Conservation (phyloP, 805 yeast genomes). For the Starmerella bacillaris region DNA sequence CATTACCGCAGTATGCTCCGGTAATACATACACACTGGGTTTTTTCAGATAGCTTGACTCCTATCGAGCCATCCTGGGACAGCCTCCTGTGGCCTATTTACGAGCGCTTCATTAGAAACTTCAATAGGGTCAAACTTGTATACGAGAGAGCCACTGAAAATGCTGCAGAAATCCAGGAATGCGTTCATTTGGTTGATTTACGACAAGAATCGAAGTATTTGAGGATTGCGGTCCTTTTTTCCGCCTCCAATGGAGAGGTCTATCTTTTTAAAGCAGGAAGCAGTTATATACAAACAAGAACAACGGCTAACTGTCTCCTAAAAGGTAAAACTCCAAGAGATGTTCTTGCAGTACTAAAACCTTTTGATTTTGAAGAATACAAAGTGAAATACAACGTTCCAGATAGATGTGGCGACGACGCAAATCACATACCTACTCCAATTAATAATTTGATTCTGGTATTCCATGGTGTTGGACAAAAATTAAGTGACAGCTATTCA, state of each 20-base stretch:
- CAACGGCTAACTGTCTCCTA: constrained; percentile 9
- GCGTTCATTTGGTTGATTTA: constrained; percentile 15
- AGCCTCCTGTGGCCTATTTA: constrained; percentile 18
- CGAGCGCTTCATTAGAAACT: constrained; percentile 16
- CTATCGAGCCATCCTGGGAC: constrained; percentile 22
- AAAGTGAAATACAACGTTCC: constrained; percentile 17
- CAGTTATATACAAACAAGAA: constrained; percentile 5
- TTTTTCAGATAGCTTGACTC: constrained; percentile 21
- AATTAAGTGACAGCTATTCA: constrained; percentile 60
- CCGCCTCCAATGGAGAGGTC: constrained; percentile 17
- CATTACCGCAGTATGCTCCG: constrained; percentile 18
- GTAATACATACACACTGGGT: constrained; percentile 26
- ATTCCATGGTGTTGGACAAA: constrained; percentile 90
- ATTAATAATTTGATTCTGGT: constrained; percentile 55
- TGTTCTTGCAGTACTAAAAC: constrained; percentile 6
- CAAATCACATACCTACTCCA: constrained; percentile 21
- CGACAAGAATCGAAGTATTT: constrained; percentile 10
- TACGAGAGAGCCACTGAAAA: constrained; percentile 15
- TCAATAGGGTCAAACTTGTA: constrained; percentile 6
- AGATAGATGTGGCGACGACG: constrained; percentile 18
- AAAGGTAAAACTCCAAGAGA: constrained; percentile 9
- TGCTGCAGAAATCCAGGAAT: constrained; percentile 18
- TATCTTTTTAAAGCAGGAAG: constrained; percentile 12
- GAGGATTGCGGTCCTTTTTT: constrained; percentile 16
- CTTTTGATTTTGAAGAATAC: constrained; percentile 22